A percentile compares a stretch with the other conserved stretches of the same genome.
phyloP scores from a whole-genome alignment of 1,284 basidiomycete genomes.

The Rhizopogon parksii region DNA sequence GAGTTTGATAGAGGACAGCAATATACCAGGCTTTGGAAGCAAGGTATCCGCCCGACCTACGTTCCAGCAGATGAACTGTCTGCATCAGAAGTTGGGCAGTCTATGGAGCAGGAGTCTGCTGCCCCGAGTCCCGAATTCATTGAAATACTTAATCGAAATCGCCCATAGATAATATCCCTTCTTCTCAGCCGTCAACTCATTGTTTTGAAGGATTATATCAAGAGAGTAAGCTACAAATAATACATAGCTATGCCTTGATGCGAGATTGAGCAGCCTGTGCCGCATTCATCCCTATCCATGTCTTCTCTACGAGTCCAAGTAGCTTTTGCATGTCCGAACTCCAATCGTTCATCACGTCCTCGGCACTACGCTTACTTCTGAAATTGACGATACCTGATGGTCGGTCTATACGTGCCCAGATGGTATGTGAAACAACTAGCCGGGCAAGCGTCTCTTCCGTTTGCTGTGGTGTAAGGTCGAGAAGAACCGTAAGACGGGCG shows the following conservation, averaged over 20 bases:
- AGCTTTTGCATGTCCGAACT: conserved; percentile 92
- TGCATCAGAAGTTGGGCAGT: conserved; percentile 13
- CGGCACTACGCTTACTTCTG: conserved; percentile 67
- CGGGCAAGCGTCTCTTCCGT: conserved; percentile 87
- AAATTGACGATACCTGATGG: conserved; percentile 88
- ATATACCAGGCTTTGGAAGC: conserved; percentile 65
- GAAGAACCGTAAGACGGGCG: conserved; percentile 73
- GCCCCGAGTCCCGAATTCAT: conserved; percentile 6
- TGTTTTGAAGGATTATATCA: conserved; percentile 4
- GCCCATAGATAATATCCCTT: not conserved
- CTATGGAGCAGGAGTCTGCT: conserved; percentile 8
- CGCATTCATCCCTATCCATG: conserved; percentile 87
- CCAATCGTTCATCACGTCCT: conserved; percentile 96
- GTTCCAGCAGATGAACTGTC: conserved; percentile 16
- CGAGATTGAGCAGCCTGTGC: conserved; percentile 74
- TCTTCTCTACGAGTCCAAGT: conserved; percentile 74
- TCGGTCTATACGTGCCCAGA: conserved; percentile 93
- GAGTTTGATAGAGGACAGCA: conserved; percentile 65
- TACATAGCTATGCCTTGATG: conserved; percentile 38
- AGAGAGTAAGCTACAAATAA: not conserved
- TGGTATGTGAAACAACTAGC: conserved; percentile 84
- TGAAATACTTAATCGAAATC: not conserved
- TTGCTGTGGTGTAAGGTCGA: conserved; percentile 77
- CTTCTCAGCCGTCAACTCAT: not conserved
- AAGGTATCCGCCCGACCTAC: conserved; percentile 61